A percentile compares a stretch with the other conserved stretches of the same genome.
Conservation (phyloP, 345 rosid species). For the Noccaea caerulescens region DNA sequence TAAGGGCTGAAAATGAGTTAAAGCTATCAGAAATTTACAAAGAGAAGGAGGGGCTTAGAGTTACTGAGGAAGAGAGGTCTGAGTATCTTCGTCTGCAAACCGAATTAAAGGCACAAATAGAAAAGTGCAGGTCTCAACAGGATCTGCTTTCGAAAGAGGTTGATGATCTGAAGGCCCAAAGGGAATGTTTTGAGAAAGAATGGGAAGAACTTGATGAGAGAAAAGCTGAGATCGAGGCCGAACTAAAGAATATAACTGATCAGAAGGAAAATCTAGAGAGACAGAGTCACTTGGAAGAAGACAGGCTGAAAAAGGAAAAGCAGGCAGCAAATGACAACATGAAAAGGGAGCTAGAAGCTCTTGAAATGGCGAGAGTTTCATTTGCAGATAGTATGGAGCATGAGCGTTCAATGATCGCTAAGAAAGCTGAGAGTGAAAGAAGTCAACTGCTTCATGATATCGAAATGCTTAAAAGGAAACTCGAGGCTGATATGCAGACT, state of each 20-base stretch:
- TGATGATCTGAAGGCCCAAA: conserved; percentile 84
- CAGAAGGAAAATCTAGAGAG: conserved; percentile 71
- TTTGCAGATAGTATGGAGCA: conserved; percentile 73
- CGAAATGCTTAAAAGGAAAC: conserved; percentile 68
- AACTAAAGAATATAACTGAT: conserved; percentile 53
- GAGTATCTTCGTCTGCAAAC: conserved; percentile 73
- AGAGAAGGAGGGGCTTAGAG: conserved; percentile 63
- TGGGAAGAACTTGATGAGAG: conserved; percentile 94
- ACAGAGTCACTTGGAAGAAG: conserved; percentile 65
- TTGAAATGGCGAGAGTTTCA: conserved; percentile 70
- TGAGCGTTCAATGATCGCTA: conserved; percentile 59
- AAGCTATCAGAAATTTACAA: conserved; percentile 59
- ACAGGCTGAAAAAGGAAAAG: conserved; percentile 66
- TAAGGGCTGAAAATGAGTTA: conserved; percentile 64
- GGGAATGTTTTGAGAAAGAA: conserved; percentile 87
- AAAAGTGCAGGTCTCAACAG: conserved; percentile 73
- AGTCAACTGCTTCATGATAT: conserved; percentile 72
- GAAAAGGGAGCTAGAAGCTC: conserved; percentile 68
- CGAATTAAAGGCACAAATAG: conserved; percentile 76
- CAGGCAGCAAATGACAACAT: conserved; percentile 54
- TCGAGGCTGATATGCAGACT: conserved; percentile 69
- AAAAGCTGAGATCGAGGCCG: conserved; percentile 61
- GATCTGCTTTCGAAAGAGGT: conserved; percentile 80
- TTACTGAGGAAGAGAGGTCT: conserved; percentile 81
- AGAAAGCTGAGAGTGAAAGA: conserved; percentile 75